Conservation (phyloP, 2,329 filamentous ascomycete genomes). For the Sporothrix variecibatus region DNA sequence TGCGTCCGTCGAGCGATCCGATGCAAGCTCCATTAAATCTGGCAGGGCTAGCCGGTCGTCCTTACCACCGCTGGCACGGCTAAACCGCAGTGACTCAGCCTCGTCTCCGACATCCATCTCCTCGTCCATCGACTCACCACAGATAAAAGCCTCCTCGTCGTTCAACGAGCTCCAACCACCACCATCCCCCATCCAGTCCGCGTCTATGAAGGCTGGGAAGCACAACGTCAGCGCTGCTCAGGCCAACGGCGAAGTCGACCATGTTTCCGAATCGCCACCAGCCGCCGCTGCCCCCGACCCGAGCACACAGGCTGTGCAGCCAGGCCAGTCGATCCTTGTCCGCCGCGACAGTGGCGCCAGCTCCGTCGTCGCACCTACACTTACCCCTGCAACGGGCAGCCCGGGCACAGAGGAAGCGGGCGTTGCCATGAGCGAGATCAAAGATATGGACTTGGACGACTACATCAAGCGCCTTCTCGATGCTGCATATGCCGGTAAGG, state of each 20-base stretch:
- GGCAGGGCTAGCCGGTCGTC: conserved; percentile 60
- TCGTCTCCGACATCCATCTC: conserved; percentile 44
- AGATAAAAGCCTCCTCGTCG: conserved; percentile 46
- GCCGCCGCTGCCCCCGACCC: conserved; percentile 57
- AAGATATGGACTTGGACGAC: conserved; percentile 91
- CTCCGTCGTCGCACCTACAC: conserved; percentile 53
- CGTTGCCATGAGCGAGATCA: conserved; percentile 87
- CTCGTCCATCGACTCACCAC: conserved; percentile 46
- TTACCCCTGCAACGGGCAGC: not conserved
- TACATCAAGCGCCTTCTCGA: conserved; percentile 95
- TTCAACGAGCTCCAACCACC: conserved; percentile 61
- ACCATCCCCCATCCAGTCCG: conserved; percentile 83
- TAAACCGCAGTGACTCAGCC: conserved; percentile 48
- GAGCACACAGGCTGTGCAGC: conserved; percentile 62
- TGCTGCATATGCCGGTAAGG: conserved; percentile 92
- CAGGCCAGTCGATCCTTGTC: conserved; percentile 86
- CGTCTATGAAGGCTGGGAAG: conserved; percentile 70
- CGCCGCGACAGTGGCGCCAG: conserved; percentile 73
- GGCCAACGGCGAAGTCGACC: conserved; percentile 85
- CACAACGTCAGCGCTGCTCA: conserved; percentile 80
- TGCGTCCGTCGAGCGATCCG: conserved; percentile 61
- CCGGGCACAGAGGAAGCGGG: conserved; percentile 36
- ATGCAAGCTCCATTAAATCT: conserved; percentile 74
- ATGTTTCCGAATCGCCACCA: conserved; percentile 88
- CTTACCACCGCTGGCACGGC: conserved; percentile 41